phyloP scores from a whole-genome alignment of 306 rosid species.

The Hippophae rhamnoides region DNA sequence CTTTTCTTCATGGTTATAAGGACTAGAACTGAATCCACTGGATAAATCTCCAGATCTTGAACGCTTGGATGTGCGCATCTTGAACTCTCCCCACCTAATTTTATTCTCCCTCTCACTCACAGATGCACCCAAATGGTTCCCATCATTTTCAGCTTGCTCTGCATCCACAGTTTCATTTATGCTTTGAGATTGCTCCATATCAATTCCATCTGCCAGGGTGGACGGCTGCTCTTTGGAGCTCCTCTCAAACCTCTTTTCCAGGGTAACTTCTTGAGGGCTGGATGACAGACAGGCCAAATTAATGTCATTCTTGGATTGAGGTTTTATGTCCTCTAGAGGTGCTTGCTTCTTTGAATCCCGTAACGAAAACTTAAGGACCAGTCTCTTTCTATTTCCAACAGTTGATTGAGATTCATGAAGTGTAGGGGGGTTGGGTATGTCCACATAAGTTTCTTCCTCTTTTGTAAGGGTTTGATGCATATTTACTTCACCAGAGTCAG shows the following conservation, averaged over 20 bases:
- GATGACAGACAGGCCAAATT: constrained; percentile 31
- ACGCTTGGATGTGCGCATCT: constrained; percentile 22
- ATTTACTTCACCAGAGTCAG: constrained; percentile 31
- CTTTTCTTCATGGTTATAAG: constrained; percentile 28
- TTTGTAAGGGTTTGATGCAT: constrained; percentile 20
- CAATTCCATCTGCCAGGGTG: constrained; percentile 18
- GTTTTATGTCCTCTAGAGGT: constrained; percentile 27
- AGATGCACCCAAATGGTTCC: constrained; percentile 22
- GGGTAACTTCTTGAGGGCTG: constrained; percentile 20
- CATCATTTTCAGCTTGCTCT: constrained; percentile 18
- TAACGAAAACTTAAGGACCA: constrained; percentile 57
- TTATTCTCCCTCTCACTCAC: constrained; percentile 25
- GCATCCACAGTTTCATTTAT: constrained; percentile 25
- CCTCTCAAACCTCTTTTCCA: constrained; percentile 15
- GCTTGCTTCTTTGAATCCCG: constrained; percentile 52
- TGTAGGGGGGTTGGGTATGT: constrained; percentile 27
- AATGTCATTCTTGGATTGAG: constrained; percentile 26
- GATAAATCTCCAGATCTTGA: constrained; percentile 31
- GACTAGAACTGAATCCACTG: constrained; percentile 17
- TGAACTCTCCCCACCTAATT: constrained; percentile 28
- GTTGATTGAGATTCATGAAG: constrained; percentile 34
- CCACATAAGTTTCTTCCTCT: constrained; percentile 22
- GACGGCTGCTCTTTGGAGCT: constrained; percentile 21
- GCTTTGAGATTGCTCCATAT: constrained; percentile 15
- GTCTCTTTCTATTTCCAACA: constrained; percentile 32